Base-by-base conservation (phyloP, 768 basidiomycete species). In the Leccinum subtestaceum region DNA sequence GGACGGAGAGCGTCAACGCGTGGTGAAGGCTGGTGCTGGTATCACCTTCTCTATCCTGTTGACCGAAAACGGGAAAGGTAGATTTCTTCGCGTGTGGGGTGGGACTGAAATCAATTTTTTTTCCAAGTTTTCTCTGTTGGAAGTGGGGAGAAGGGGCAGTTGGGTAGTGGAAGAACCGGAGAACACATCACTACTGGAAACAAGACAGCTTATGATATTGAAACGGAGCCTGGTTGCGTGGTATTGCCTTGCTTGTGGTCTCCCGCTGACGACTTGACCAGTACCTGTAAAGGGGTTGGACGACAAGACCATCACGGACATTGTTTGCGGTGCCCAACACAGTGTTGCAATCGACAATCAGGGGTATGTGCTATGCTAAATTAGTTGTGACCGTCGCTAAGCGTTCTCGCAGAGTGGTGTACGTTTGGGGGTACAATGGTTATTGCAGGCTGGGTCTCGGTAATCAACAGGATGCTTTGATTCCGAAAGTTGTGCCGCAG, bases 81-180 rank as follows among this genome's bases (percentile, higher is more conserved):
- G 53, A 79, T 27, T 38, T 55, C 58, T 34, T 8, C 10, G 3
- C n/a, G 34, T 52, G 40, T 52, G 34, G 3, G 38, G 13, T 52
- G 15, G 17, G 46, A 43, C 51, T 60, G 29, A 47, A 51, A 55
- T 31, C n/a, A 29, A 54, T 43, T 27, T 23, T 52, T n/a, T 17
- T 17, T 15, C 12, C 64, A 60, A 90, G 93, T 96, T 2, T 98
- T 89, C 66, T 82, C 93, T 1, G 89, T 94, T 62, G 96, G 96
- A 34, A 95, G 91, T 53, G 92, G 87, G 21, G 95, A 97, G 73
- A 87, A 92, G 59, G 96, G 96, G 1, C 95, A 97, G 63, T 78
- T 98, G 0, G 96, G 94, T 0, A 95, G 93, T 70, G 96, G 95
- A 17, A 85, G 85, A 62, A 95, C 93, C 0, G 93, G 95, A n/a